Conservation (phyloP, 208 protist genomes). For the Leishmania guyanensis region DNA sequence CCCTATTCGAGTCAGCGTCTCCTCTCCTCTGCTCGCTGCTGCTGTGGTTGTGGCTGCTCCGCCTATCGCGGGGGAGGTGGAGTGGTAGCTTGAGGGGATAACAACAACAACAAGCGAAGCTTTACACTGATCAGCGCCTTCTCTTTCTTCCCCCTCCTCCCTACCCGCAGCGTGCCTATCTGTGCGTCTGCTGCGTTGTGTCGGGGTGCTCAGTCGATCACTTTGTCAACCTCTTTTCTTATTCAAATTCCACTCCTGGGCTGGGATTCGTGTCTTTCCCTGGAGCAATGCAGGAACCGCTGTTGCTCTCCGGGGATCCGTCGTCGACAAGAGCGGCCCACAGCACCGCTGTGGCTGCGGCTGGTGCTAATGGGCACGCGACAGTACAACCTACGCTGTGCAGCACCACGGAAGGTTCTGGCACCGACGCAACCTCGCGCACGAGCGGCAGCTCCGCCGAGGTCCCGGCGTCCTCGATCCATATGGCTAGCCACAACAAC, state of each 20-base stretch:
- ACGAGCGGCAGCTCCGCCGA: slow-evolving; percentile 12
- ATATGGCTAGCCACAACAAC: background rate
- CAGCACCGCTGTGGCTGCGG: background rate
- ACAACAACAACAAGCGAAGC: too few relatives aligned
- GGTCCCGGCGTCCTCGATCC: background rate
- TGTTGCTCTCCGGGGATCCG: background rate
- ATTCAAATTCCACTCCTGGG: too few relatives aligned
- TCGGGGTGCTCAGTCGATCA: too few relatives aligned
- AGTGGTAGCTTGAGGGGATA: too few relatives aligned
- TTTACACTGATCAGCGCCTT: too few relatives aligned
- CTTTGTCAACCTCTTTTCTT: background rate
- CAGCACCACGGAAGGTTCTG: slow-evolving; percentile 23
- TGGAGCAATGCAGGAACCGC: background rate
- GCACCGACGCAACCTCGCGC: slow-evolving; percentile 12
- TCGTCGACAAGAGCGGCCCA: background rate
- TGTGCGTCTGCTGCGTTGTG: too few relatives aligned
- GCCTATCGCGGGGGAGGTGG: too few relatives aligned
- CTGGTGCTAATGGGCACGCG: background rate
- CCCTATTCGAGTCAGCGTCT: too few relatives aligned
- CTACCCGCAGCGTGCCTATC: background rate
- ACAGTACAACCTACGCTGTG: slow-evolving; percentile 10
- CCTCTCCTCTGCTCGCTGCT: background rate
- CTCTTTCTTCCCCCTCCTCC: too few relatives aligned
- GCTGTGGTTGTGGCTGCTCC: background rate
- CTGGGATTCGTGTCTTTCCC: background rate